Conservation (phyloP, 352 stramenopile species). For the Phytopythium sindhum region DNA sequence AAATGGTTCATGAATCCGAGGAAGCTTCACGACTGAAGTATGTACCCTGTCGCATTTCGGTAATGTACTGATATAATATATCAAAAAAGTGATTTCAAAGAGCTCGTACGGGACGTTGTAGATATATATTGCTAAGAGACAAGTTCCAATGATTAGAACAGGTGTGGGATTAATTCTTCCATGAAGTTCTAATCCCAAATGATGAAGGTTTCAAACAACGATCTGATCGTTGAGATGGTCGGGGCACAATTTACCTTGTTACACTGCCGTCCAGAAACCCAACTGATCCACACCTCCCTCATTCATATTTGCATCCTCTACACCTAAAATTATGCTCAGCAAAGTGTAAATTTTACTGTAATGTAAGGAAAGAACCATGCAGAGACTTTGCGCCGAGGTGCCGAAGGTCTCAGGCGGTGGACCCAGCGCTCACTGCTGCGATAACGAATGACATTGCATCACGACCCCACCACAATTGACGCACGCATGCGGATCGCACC, state of each 20-base stretch:
- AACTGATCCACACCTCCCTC: conserved; percentile 49
- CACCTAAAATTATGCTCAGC: not conserved
- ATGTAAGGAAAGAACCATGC: no score
- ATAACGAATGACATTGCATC: no score
- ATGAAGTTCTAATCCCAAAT: conserved; percentile 84
- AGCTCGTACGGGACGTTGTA: not conserved
- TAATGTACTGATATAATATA: no score
- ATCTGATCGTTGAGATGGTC: conserved; percentile 61
- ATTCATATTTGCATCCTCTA: conserved; percentile 5
- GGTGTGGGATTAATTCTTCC: conserved; percentile 83
- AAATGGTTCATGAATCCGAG: no score
- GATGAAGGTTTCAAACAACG: conserved; percentile 76
- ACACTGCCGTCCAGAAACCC: conserved; percentile 67
- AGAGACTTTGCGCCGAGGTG: no score
- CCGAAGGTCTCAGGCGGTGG: no score
- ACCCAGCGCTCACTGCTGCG: no score
- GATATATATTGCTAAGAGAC: not conserved
- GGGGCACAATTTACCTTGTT: conserved; percentile 78
- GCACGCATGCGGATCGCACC: no score
- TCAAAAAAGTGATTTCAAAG: not conserved
- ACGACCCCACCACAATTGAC: no score
- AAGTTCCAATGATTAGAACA: conserved; percentile 3
- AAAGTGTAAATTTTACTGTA: no score
- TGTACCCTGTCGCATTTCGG: no score
- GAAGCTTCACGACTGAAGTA: no score